Conservation (phyloP, 2,329 filamentous ascomycete genomes). For the Penicillium sp. region DNA sequence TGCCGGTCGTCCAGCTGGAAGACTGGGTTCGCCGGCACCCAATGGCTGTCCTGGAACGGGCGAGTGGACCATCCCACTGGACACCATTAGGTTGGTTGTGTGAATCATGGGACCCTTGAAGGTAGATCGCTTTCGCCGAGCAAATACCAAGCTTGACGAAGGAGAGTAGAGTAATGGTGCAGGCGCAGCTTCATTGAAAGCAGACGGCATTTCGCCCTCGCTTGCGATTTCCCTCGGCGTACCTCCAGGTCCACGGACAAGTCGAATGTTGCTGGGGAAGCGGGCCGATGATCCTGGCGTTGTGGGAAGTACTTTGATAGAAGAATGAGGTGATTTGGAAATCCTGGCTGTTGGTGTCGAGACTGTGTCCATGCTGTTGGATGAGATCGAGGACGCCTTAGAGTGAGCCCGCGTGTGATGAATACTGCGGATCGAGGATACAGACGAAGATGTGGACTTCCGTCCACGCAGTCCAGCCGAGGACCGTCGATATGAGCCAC, state of each 20-base stretch:
- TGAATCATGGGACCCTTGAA: conserved; percentile 52
- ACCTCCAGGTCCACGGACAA: conserved; percentile 64
- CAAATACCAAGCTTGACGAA: conserved; percentile 50
- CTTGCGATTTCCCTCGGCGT: conserved; percentile 33
- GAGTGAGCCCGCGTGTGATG: conserved; percentile 88
- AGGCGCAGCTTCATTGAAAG: conserved; percentile 45
- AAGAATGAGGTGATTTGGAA: conserved; percentile 80
- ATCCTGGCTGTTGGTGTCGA: conserved; percentile 68
- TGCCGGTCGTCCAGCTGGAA: conserved; percentile 28
- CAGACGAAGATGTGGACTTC: conserved; percentile 93
- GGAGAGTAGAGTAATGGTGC: conserved; percentile 43
- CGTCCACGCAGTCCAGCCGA: conserved; percentile 83
- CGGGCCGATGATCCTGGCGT: conserved; percentile 73
- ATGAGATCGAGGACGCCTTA: conserved; percentile 92
- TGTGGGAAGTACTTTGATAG: conserved; percentile 91
- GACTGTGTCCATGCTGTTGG: conserved; percentile 72
- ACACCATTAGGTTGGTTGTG: conserved; percentile 39
- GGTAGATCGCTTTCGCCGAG: conserved; percentile 49
- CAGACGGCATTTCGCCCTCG: conserved; percentile 29
- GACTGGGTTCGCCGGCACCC: conserved; percentile 19
- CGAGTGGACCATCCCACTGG: conserved; percentile 39
- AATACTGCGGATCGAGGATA: conserved; percentile 90
- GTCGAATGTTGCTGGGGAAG: conserved; percentile 84
- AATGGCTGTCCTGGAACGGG: conserved; percentile 36
- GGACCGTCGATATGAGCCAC: conserved; percentile 80